Base-by-base conservation (phyloP, 441 rosid species). In the Croton setiger region DNA sequence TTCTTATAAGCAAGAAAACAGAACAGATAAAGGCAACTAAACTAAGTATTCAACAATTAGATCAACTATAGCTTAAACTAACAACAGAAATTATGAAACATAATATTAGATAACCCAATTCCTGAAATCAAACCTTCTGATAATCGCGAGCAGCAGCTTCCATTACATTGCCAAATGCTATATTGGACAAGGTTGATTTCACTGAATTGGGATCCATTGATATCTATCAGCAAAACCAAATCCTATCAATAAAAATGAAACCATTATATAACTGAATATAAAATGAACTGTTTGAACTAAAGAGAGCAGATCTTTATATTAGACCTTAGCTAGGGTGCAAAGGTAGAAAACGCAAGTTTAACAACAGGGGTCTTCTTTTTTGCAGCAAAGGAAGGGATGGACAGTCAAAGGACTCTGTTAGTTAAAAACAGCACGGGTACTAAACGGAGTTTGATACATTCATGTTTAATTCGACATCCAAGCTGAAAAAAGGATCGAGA, bases 121-220 rank as follows among this genome's bases (percentile, higher is more conserved):
- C 4, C 8, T 13, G 52, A 63, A 35, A n/a, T 10, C 66, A 33
- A 5, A 88, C 97, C 98, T 91, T 91, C 73, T 89, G 84, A 72
- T 89, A 93, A 75, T 93, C 88, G 59, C 95, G 95, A 60, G 98
- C 98, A 49, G 98, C 98, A 18, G 97, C 98, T 0, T 95, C 97
- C 84, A 89, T 77, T 57, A 93, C 96, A 81, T 91, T 91, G 48
- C 98, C 98, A 59, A 89, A 93, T 11, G 96, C 96, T 64, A 93
- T 74, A 75, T 88, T 91, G 7, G 95, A 81, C 49, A 93, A 77
- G 18, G 97, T 91, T 61, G 97, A 89, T 76, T 93, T 93, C 21
- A 91, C 95, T 12, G 97, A 67, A 86, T 93, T 68, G 14, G 96
- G 87, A 82, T 93, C 98, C 98, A 93, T 93, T 71, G 75, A 45